Conservation (phyloP, 2,329 filamentous ascomycete genomes). For the Geosmithia flava region DNA sequence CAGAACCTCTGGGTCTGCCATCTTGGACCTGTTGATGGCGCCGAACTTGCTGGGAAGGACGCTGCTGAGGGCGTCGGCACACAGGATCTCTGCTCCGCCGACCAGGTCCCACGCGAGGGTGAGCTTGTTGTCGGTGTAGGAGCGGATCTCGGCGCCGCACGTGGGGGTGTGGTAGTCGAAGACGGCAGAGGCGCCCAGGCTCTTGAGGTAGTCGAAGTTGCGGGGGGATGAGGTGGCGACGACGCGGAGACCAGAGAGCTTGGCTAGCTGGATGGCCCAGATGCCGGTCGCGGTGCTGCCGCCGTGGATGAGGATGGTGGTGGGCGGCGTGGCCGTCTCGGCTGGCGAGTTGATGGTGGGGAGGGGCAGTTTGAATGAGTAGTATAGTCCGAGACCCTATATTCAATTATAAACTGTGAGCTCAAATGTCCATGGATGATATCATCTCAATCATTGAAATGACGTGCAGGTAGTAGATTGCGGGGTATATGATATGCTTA, state of each 20-base stretch:
- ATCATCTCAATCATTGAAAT: background rate
- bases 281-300: slow-evolving; percentile 43
- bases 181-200: slow-evolving; percentile 28
- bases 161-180: slow-evolving; percentile 29
- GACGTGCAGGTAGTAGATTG: too few relatives aligned
- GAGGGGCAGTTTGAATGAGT: slow-evolving; percentile 28
- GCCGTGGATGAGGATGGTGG: slow-evolving; percentile 30
- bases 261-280: slow-evolving; percentile 32
- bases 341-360: slow-evolving; percentile 26
- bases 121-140: slow-evolving; percentile 8
- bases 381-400: slow-evolving; percentile 31
- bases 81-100: slow-evolving; percentile 8
- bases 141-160: slow-evolving; percentile 12
- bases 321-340: too few relatives aligned
- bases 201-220: slow-evolving; percentile 21
- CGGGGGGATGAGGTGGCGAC: slow-evolving; percentile 24
- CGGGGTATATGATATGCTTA: slow-evolving; percentile 1
- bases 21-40: background rate
- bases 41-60: background rate
- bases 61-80: slow-evolving; percentile 8
- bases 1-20: background rate
- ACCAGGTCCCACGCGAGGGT: slow-evolving; percentile 11
- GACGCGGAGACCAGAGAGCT: slow-evolving; percentile 24
- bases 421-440: background rate
- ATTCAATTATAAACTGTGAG: background rate